Percentiles rank a stretch among this genome's conserved stretches.
Conservation (phyloP, 345 rosid genomes). For the Salix caprea region DNA sequence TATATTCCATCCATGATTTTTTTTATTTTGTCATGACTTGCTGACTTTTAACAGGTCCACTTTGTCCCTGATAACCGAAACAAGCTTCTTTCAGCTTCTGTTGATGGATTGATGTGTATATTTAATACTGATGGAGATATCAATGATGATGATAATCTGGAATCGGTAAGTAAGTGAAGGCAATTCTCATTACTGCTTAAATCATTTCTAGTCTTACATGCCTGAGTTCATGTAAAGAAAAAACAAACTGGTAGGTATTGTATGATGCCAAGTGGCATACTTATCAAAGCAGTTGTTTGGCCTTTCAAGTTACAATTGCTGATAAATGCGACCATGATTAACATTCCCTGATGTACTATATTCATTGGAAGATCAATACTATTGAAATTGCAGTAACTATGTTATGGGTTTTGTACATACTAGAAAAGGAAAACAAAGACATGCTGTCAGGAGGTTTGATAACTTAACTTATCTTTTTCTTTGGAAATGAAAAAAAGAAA, state of each 20-base stretch:
- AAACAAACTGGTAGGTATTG: not conserved
- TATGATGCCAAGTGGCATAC: not conserved
- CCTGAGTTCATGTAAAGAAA: not conserved
- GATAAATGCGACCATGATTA: not conserved
- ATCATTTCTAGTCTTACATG: not conserved
- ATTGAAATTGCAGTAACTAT: not conserved
- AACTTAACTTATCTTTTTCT: not conserved
- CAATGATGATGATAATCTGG: conserved; percentile 85
- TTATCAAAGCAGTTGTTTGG: not conserved
- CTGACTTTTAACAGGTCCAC: conserved; percentile 47
- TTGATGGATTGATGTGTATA: conserved; percentile 82
- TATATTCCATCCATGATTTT: not conserved
- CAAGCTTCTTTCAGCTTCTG: conserved; percentile 86
- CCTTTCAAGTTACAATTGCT: not conserved
- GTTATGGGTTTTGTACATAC: not conserved
- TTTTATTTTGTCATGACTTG: not conserved
- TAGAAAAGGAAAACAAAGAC: not conserved
- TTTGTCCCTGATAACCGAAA: conserved; percentile 59
- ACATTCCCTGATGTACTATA: not conserved
- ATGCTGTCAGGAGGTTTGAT: not conserved
- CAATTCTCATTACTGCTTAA: not conserved
- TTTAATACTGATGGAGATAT: conserved; percentile 74
- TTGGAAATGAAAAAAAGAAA: not conserved
- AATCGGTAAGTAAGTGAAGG: conserved; percentile 72
- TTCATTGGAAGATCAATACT: not conserved